Conservation (phyloP, 805 yeast species). For the Blastobotrys chiropterorum region DNA sequence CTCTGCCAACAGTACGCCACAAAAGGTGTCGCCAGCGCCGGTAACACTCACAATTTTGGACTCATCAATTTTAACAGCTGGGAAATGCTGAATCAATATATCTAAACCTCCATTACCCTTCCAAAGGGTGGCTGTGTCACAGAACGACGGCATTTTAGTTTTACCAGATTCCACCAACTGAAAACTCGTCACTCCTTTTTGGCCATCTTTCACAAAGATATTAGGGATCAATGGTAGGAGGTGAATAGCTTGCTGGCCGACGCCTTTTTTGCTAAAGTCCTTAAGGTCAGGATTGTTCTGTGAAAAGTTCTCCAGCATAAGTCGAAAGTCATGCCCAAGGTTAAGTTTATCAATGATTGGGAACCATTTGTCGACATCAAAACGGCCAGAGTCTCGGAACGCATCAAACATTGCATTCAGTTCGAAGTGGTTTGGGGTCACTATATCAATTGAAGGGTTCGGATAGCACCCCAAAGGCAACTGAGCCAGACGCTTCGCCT, state of each 20-base stretch:
- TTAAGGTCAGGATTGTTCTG: conserved; percentile 23
- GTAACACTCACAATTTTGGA: conserved; percentile 56
- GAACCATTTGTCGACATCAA: conserved; percentile 67
- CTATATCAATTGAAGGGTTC: conserved; percentile 35
- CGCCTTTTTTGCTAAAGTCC: conserved; percentile 32
- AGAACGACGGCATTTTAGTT: conserved; percentile 14
- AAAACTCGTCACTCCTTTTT: conserved; percentile 49
- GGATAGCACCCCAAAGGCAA: conserved; percentile 37
- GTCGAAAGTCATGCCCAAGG: conserved; percentile 41
- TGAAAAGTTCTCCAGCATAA: conserved; percentile 35
- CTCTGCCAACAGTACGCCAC: conserved; percentile 54
- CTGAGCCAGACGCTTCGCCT: conserved; percentile 45
- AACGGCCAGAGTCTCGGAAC: conserved; percentile 38
- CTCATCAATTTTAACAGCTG: conserved; percentile 35
- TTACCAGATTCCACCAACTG: conserved; percentile 28
- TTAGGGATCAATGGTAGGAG: conserved; percentile 69
- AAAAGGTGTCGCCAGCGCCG: conserved; percentile 83
- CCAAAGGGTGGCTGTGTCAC: not conserved
- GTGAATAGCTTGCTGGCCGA: conserved; percentile 56
- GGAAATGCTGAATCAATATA: conserved; percentile 57
- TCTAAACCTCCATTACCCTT: conserved; percentile 33
- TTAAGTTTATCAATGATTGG: conserved; percentile 59
- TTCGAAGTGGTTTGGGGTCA: conserved; percentile 69
- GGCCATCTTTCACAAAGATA: conserved; percentile 61
- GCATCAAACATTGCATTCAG: conserved; percentile 47